These are phyloP conservation scores for Ascochyta fabae DNA, from an alignment of 2,329 filamentous ascomycete species.

Conservation along the genomic window DNA sequence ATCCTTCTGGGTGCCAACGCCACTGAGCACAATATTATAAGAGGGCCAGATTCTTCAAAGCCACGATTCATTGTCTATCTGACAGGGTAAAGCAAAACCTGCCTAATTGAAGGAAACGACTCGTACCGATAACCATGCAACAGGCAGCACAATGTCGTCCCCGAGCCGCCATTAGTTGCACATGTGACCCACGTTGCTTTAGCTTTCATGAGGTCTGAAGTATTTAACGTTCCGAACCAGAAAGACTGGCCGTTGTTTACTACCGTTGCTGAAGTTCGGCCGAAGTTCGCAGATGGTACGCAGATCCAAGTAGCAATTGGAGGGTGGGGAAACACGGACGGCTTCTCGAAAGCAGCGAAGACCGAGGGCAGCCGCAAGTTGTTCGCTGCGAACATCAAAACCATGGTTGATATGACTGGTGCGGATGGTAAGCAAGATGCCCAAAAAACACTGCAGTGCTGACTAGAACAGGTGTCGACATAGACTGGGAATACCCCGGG, in stretches of 20 bases:
- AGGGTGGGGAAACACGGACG: slow-evolving; percentile 73
- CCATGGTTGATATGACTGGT: slow-evolving; percentile 66
- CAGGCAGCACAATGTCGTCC: slow-evolving; percentile 40
- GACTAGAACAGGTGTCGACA: slow-evolving; percentile 51
- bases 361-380: slow-evolving; percentile 58
- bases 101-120: neutral
- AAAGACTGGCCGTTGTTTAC: slow-evolving; percentile 38
- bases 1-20: neutral
- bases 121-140: neutral
- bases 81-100: slow-evolving; percentile 14
- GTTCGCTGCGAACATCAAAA: slow-evolving; percentile 69
- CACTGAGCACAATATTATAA: neutral
- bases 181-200: slow-evolving; percentile 38
- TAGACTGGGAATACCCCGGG: slow-evolving; percentile 70
- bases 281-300: slow-evolving; percentile 60
- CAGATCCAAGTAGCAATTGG: slow-evolving; percentile 62
- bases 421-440: slow-evolving; percentile 62
- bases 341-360: slow-evolving; percentile 65
- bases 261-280: slow-evolving; percentile 27
- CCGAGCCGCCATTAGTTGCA: slow-evolving; percentile 22
- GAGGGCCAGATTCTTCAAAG: neutral
- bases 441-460: neutral
- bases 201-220: slow-evolving; percentile 40
- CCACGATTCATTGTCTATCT: slow-evolving; percentile 18
- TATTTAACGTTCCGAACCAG: slow-evolving; percentile 33